Evolutionary conservation across 2,329 filamentous ascomycete genomes (phyloP).

Genomic region (Boeremia lycopersici): DNA sequence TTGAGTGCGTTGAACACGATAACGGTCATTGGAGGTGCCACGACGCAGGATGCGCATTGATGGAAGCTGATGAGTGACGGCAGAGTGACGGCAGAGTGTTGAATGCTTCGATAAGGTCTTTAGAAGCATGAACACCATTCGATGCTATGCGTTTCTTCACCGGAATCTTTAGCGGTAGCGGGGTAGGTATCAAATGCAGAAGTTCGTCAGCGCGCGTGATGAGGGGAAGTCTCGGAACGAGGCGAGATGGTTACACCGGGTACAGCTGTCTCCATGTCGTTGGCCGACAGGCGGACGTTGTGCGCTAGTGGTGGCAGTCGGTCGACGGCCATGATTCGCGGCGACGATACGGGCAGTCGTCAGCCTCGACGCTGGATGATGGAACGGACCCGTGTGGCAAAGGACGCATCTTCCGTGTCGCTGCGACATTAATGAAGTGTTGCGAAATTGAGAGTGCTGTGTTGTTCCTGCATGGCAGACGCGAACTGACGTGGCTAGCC

Average conservation of each 20-base stretch:
- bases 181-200: conserved; percentile 23
- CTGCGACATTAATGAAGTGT: conserved; percentile 37
- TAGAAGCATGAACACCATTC: conserved; percentile 11
- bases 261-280: conserved; percentile 44
- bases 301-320: conserved; percentile 30
- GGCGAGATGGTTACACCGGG: conserved; percentile 38
- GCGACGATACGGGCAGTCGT: conserved; percentile 12
- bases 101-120: not conserved
- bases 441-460: conserved; percentile 30
- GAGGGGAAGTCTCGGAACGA: conserved; percentile 25
- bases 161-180: conserved; percentile 29
- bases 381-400: conserved; percentile 30
- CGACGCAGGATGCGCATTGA: conserved; percentile 3
- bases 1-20: conserved; percentile 8
- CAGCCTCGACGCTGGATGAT: conserved; percentile 23
- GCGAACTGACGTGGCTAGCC: conserved; percentile 44
- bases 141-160: conserved; percentile 33
- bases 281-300: conserved; percentile 27
- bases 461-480: conserved; percentile 46
- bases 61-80: conserved; percentile 7
- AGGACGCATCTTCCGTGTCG: conserved; percentile 36
- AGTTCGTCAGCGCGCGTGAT: conserved; percentile 31
- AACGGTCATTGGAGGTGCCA: conserved; percentile 20
- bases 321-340: conserved; percentile 35
- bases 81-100: conserved; percentile 11